Percentiles rank a stretch among this genome's conserved stretches.
These are phyloP conservation scores for Acanthamoeba triangularis DNA, from an alignment of 208 protist species.

Conservation along the genomic window DNA sequence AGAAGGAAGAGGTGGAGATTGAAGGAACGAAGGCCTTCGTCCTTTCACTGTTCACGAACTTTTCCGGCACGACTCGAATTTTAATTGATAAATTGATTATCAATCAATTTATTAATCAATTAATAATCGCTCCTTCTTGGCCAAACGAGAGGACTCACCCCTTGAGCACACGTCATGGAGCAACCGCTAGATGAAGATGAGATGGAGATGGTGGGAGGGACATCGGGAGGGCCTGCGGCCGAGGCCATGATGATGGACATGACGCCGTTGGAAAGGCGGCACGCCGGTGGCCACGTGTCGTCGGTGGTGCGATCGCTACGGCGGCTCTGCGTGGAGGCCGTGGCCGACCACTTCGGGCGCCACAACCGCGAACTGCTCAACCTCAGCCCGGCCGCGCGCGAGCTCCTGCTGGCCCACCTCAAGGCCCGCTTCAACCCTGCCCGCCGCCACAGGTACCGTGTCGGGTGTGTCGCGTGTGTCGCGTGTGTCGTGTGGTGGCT, in stretches of 20 bases:
- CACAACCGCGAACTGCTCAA: slow-evolving; percentile 7
- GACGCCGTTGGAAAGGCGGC: not conserved
- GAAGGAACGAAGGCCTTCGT: too few species aligned
- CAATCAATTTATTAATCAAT: too few species aligned
- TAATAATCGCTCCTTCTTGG: too few species aligned
- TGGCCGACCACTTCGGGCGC: slow-evolving; percentile 18
- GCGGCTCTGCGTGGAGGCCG: not conserved
- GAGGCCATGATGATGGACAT: not conserved
- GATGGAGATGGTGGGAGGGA: too few species aligned
- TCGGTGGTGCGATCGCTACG: not conserved
- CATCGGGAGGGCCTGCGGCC: too few species aligned
- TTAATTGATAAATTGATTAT: too few species aligned
- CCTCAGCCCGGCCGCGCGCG: not conserved
- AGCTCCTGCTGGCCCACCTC: slow-evolving; percentile 24
- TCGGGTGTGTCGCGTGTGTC: not conserved
- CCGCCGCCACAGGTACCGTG: not conserved
- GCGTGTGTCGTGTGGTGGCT: not conserved
- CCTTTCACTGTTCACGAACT: too few species aligned
- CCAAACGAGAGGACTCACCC: too few species aligned
- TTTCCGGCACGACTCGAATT: too few species aligned
- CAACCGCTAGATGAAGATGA: too few species aligned
- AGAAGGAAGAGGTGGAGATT: too few species aligned
- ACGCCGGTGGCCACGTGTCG: not conserved
- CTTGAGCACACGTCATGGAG: too few species aligned
- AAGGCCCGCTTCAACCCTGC: slow-evolving; percentile 20